Evolutionary conservation across 345 rosid species (phyloP), one percentile per base, ranked within the genome.

Genomic region (Salix udensis): DNA sequence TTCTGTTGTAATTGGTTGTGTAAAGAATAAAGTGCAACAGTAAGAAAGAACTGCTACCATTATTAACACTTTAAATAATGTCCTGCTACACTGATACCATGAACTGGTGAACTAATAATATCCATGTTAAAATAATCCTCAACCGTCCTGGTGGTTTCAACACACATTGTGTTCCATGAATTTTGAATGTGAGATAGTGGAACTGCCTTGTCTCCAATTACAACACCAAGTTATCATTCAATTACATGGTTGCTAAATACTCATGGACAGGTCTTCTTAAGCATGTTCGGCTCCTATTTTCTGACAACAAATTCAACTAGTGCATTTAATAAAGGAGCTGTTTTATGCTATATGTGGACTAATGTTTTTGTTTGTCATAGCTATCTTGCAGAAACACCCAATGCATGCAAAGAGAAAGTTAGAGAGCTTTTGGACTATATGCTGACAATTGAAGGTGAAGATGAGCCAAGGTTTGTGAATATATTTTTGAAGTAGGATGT

Each of bases 341-440:
- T 46, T 15, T 46, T 46, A 66, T 66, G 66, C 15, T 62, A 24
- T n/a, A 62, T 3, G 34, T 67, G 48, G 62, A 50, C 67, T 30
- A 66, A 80, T 10, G 9, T 26, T 60, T 70, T 18, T 53, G n/a
- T 71, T 73, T 81, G 75, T 73, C 68, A 58, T 77, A 95, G 98
- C 79, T 95, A 90, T 87, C 98, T 95, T 79, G 99, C 99, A 71
- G 94, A 91, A 84, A 80, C 89, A 23, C 99, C 99, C 11, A 40
- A 81, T 76, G 96, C 98, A 26, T 89, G 89, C 82, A 83, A 86
- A 78, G 98, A 91, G 77, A 89, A 89, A 82, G 90, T 93, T 61
- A 74, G 52, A 77, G 91, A 89, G 70, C 91, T 93, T 78, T 82
- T 96, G 76, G 83, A 79, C 34, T 93, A 88, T 83, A 86, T 96